Conservation (phyloP, 2,329 filamentous ascomycete species). For the Colletotrichum ledebouriae region DNA sequence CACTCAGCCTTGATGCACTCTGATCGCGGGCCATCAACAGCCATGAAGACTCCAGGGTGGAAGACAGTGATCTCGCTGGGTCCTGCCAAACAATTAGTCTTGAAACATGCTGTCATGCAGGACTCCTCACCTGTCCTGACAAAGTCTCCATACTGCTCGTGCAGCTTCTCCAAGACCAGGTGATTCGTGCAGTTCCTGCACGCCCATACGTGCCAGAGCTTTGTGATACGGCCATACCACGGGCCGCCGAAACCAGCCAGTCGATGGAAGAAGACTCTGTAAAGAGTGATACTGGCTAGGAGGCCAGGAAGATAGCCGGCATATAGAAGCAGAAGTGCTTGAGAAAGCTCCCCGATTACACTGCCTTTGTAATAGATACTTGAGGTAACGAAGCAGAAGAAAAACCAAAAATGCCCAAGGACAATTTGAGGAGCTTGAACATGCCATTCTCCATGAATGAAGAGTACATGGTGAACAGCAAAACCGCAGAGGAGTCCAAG, state of each 20-base stretch:
- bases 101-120: not conserved
- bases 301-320: constrained; percentile 41
- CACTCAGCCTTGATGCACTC: constrained; percentile 47
- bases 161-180: constrained; percentile 43
- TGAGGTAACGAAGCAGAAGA: constrained; percentile 28
- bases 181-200: constrained; percentile 46
- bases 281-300: constrained; percentile 52
- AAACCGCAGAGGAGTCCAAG: constrained; percentile 37
- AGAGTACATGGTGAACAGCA: constrained; percentile 41
- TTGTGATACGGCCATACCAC: constrained; percentile 51
- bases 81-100: constrained; percentile 25
- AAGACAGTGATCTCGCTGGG: constrained; percentile 47
- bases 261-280: constrained; percentile 56
- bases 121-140: constrained; percentile 45
- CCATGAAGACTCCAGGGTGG: constrained; percentile 46
- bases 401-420: constrained; percentile 36
- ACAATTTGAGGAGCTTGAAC: constrained; percentile 44
- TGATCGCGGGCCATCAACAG: constrained; percentile 46
- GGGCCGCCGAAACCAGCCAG: constrained; percentile 55
- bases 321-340: constrained; percentile 24
- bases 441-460: constrained; percentile 48
- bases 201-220: constrained; percentile 53
- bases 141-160: constrained; percentile 46
- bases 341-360: constrained; percentile 21
- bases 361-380: constrained; percentile 30